Base-by-base conservation (phyloP, 2,329 filamentous ascomycete species). In the Aspergillus spinulosporus region DNA sequence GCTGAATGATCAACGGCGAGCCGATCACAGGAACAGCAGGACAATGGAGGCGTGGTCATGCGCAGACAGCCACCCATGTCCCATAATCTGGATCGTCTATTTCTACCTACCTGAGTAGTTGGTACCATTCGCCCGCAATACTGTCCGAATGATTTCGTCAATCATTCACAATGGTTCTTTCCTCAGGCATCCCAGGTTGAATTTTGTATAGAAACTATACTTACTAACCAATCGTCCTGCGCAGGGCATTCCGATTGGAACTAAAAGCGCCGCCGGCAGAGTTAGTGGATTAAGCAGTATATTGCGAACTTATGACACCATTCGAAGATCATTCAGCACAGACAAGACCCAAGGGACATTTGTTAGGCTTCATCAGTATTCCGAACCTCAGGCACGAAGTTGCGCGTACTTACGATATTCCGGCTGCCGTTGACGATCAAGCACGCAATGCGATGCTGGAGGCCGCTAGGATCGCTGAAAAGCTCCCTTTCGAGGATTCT, bases 1-100 rank as follows among this genome's bases (percentile, higher is more conserved):
- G 56, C 46, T 57, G 14, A 48, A 65, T 62, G 64, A 65, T 39
- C 36, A 5, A n/a, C 59, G 57, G 57, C 64, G 21, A 66, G 63
- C 62, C 63, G 62, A 64, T 61, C 61, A 39, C 36, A 39, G 8
- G 36, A 39, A 39, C 36, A 39, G 11, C 36, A 39, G 36, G 36
- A 12, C 9, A 39, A 39, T 28, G 26, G 26, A 39, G 12, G 45
- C n/a, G 31, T 21, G 44, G 58, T 60, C 49, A 58, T 52, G 48
- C 37, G 49, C 14, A 49, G 37, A 49, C 39, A 28, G 40, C 45
- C 31, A 34, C 32, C 11, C 28, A 21, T 21, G 14, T n/a, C 26
- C 45, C 45, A 36, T 36, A 12, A 28, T 45, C 31, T 29, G 40
- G 31, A 37, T 52, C 32, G 15, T n/a, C 11, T 44, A 40, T 34